A percentile compares a stretch with the other conserved stretches of the same genome.
These are phyloP conservation scores for Plasmodium inui DNA, from an alignment of 169 alveolate genomes.

Conservation along the genomic window DNA sequence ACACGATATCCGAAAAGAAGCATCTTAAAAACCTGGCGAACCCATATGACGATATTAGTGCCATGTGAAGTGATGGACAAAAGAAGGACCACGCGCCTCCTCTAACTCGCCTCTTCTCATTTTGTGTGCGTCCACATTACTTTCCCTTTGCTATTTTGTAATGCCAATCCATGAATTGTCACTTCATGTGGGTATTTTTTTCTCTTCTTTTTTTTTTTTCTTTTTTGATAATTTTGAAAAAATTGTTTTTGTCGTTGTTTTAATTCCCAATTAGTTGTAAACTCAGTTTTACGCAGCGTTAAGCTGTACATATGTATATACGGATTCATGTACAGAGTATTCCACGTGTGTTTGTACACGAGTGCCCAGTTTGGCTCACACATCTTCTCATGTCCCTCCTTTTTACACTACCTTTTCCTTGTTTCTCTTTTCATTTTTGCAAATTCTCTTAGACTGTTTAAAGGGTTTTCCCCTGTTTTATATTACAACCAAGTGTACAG, in stretches of 20 bases:
- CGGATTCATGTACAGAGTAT: not conserved
- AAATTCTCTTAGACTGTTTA: not conserved
- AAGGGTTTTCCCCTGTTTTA: not conserved
- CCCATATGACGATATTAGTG: constrained; percentile 75
- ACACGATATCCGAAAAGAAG: constrained; percentile 63
- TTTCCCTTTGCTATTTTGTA: not conserved
- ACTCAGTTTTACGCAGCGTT: not conserved
- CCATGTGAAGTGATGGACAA: constrained; percentile 14
- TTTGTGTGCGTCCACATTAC: not conserved
- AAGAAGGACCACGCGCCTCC: not conserved
- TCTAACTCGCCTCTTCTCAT: not conserved
- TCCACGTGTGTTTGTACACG: not conserved
- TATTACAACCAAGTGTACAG: not conserved
- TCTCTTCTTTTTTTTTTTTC: not conserved
- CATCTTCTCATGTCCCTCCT: not conserved
- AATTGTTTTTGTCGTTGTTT: not conserved
- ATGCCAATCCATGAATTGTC: not conserved
- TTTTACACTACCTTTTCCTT: not conserved
- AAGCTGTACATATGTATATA: not conserved
- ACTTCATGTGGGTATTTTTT: not conserved
- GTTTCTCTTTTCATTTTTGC: not conserved
- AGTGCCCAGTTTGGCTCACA: not conserved
- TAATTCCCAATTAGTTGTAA: constrained; percentile 7
- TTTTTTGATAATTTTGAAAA: not conserved
- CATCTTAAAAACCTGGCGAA: constrained; percentile 46